These are phyloP conservation scores for Gracilaria gracilis DNA, from an alignment of 23 red algal species.

Conservation along the genomic window DNA sequence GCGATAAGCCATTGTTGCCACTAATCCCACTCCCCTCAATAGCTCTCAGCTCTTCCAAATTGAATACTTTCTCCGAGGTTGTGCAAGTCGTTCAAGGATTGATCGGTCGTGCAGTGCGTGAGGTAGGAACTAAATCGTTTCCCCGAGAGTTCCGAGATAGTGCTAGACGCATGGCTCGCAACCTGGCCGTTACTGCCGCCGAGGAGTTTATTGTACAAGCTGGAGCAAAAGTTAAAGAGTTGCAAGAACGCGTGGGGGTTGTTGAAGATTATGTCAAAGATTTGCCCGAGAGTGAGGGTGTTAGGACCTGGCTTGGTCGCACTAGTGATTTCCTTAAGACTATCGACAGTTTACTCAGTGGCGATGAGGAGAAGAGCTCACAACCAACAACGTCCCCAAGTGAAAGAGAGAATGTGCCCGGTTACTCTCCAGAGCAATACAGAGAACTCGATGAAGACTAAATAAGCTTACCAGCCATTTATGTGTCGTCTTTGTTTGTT, in stretches of 20 bases:
- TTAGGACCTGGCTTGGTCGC: constrained; percentile 31
- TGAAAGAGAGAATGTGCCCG: background rate
- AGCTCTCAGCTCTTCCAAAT: constrained; percentile 16
- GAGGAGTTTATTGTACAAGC: constrained; percentile 21
- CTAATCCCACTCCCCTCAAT: constrained; percentile 22
- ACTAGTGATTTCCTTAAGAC: background rate
- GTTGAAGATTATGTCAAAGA: constrained; percentile 31
- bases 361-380: background rate
- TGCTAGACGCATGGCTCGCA: constrained; percentile 35
- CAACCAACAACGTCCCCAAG: background rate
- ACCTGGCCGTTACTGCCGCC: constrained; percentile 3
- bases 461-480: too few species aligned
- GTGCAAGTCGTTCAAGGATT: constrained; percentile 26
- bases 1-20: constrained; percentile 17
- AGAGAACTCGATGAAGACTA: constrained; percentile 39
- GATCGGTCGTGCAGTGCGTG: constrained; percentile 25
- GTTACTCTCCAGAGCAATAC: background rate
- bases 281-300: constrained; percentile 3
- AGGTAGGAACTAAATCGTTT: constrained; percentile 28
- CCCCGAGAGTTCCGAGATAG: constrained; percentile 15
- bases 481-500: too few species aligned
- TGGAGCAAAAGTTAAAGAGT: constrained; percentile 31
- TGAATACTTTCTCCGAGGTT: constrained; percentile 19
- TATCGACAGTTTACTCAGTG: constrained; percentile 23
- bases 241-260: constrained; percentile 7